Percentiles rank a stretch among this genome's conserved stretches.
phyloP scores from a whole-genome alignment of 73 alveolate species.

The Paramecium octaurelia region DNA sequence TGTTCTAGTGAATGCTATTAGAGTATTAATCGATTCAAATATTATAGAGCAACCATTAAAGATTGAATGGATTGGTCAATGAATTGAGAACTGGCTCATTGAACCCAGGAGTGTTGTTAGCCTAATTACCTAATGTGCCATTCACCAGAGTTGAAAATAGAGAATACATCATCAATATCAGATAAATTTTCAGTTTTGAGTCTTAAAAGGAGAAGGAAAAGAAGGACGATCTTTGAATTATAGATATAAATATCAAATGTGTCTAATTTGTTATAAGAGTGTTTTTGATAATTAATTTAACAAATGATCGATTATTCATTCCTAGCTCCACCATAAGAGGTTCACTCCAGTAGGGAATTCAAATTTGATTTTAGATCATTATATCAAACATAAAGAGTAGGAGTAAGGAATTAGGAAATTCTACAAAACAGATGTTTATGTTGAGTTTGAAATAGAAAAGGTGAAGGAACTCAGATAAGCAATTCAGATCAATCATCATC shows the following conservation, averaged over 20 bases:
- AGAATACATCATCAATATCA: background rate
- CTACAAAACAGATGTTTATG: constrained; percentile 43
- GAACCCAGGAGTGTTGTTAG: background rate
- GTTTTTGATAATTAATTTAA: background rate
- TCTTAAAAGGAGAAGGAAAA: background rate
- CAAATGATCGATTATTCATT: background rate
- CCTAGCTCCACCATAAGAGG: background rate
- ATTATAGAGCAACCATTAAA: background rate
- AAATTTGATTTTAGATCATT: background rate
- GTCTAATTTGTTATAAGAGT: background rate
- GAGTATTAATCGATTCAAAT: background rate
- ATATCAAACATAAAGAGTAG: constrained; percentile 37
- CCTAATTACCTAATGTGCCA: background rate
- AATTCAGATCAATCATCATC: constrained; percentile 49
- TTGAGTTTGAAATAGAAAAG: constrained; percentile 21
- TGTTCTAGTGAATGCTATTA: background rate
- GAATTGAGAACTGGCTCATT: background rate
- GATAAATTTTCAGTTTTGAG: background rate
- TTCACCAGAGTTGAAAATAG: background rate
- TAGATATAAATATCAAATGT: background rate
- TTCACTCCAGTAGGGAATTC: background rate
- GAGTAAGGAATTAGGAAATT: constrained; percentile 42
- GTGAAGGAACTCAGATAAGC: constrained; percentile 51
- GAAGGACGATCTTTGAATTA: background rate
- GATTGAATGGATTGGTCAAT: background rate